phyloP scores from a whole-genome alignment of 179 eudicot species.

The Nepenthes alata region DNA sequence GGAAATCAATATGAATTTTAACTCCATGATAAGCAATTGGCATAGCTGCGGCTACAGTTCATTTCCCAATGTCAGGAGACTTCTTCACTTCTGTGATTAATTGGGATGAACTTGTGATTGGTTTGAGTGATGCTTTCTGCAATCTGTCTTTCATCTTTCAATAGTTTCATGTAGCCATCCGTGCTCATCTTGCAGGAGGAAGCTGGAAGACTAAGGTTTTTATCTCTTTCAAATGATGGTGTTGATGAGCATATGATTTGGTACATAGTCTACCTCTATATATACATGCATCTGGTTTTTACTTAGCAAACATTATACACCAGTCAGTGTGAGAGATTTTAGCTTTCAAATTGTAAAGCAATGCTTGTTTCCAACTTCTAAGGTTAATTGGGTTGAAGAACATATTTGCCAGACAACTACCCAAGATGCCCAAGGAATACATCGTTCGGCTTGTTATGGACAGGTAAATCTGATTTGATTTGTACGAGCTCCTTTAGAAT shows the following conservation, averaged over 20 bases:
- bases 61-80: too few relatives aligned
- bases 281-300: neutral
- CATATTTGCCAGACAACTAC: constrained; percentile 90
- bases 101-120: neutral
- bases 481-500: neutral
- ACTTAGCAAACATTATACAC: constrained; percentile 1
- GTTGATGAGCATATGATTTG: constrained; percentile 85
- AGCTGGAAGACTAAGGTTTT: constrained; percentile 61
- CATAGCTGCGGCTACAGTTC: too few relatives aligned
- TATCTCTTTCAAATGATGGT: constrained; percentile 68
- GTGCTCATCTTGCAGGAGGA: constrained; percentile 51
- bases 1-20: too few relatives aligned
- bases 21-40: too few relatives aligned
- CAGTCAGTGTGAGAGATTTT: neutral
- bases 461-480: constrained; percentile 36
- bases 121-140: too few relatives aligned
- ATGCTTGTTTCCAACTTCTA: constrained; percentile 13
- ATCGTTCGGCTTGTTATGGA: constrained; percentile 97
- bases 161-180: neutral
- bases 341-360: too few relatives aligned
- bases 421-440: constrained; percentile 98
- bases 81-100: too few relatives aligned
- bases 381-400: constrained; percentile 96
- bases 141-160: too few relatives aligned
- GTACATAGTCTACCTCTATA: constrained; percentile 32